Base-by-base conservation (phyloP, 345 rosid genomes). In the Eucalyptus erythrocorys region DNA sequence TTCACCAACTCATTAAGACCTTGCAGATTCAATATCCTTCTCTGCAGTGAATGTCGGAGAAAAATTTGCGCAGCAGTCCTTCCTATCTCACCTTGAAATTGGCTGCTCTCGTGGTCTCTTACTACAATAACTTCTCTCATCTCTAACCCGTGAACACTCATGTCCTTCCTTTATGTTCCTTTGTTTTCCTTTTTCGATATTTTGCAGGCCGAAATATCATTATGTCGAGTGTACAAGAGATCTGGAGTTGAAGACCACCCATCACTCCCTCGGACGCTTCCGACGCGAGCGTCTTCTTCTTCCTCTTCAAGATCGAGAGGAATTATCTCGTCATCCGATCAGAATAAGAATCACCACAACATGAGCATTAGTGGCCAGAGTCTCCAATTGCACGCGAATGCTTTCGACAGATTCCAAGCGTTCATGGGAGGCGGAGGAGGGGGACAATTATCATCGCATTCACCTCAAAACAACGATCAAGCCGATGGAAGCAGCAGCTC, bases 231-330 rank as follows among this genome's bases (percentile, higher is more conserved):
- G 42, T 97, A 97, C 95, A 97, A 96, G 91, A 93, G 99, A 88
- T 93, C 98, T 45, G 99, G 99, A 89, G 98, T 97, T 5, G 99
- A 96, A 91, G 99, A 97, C 90, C 97, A 95, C 88, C 97, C 97
- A 15, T 95, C 98, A 4, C 92, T 96, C 30, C 98, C 98, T 32
- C 98, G 98, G 45, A 91, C 94, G 26, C 92, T 93, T 81, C 92
- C 96, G 5, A 92, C 96, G 90, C 91, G 61, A 89, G 88, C 22
- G 50, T 93, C 68, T 87, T 76, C 94, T 61, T 89, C 93, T 16
- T 91, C 96, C 15, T 91, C 91, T 10, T 85, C 86, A 1, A 68
- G 87, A 21, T 30, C 81, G 14, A 22, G 68, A 45, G 47, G 87
- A 87, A 45, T 64, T 68, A 34, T 64, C 48, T 55, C 68, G 55